Percentiles rank a stretch among this genome's conserved stretches.
Evolutionary conservation across 805 yeast species (phyloP).

Genomic region (Candida chauliodis): DNA sequence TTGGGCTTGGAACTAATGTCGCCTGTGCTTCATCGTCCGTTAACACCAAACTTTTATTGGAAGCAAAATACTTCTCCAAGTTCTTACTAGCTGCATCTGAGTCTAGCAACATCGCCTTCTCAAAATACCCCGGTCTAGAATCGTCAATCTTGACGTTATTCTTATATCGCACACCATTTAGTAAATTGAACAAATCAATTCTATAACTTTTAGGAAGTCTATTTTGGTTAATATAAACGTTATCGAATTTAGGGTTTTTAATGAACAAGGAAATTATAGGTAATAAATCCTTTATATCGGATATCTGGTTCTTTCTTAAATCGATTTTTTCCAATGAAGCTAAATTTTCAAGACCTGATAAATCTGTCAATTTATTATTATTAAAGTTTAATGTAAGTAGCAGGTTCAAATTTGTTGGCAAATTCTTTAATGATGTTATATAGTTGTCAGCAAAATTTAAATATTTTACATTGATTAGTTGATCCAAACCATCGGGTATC

Average conservation of each 20-base stretch:
- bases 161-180: conserved; percentile 49
- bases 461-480: conserved; percentile 46
- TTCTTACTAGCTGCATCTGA: conserved; percentile 43
- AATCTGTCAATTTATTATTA: conserved; percentile 41
- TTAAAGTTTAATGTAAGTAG: conserved; percentile 49
- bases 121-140: conserved; percentile 60
- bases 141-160: conserved; percentile 54
- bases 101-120: conserved; percentile 51
- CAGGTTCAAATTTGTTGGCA: conserved; percentile 30
- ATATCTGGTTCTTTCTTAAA: conserved; percentile 45
- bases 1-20: conserved; percentile 4
- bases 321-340: conserved; percentile 47
- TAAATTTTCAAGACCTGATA: conserved; percentile 46
- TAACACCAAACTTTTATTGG: conserved; percentile 4
- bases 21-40: conserved; percentile 6
- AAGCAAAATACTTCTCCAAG: conserved; percentile 33
- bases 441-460: conserved; percentile 42
- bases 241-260: conserved; percentile 30
- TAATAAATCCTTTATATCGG: conserved; percentile 27
- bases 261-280: conserved; percentile 36
- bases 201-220: conserved; percentile 45
- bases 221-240: conserved; percentile 42
- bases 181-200: conserved; percentile 51
- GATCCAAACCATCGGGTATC: conserved; percentile 53
- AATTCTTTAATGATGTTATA: conserved; percentile 28